phyloP scores from a whole-genome alignment of 768 basidiomycete species.

The Boletellus emodensis region DNA sequence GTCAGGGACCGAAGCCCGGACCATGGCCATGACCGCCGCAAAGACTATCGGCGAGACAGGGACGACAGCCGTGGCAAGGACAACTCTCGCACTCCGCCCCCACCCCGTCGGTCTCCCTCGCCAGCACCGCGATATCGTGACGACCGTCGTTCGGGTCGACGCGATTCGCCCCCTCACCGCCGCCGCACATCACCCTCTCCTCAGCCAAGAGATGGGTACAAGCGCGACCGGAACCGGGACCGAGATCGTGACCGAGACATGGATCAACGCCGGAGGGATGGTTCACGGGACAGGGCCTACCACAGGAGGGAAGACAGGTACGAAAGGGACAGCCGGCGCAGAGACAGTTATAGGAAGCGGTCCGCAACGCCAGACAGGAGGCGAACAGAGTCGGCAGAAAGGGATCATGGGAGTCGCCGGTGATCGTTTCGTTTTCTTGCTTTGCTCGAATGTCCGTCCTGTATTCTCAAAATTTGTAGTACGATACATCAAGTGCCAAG shows the following conservation, averaged over 20 bases:
- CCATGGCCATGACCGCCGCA: constrained; percentile 18
- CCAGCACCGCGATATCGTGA: constrained; percentile 26
- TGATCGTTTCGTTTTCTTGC: constrained; percentile 10
- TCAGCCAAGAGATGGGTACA: constrained; percentile 16
- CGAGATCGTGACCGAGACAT: constrained; percentile 19
- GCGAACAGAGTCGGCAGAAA: constrained; percentile 22
- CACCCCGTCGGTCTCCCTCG: constrained; percentile 27
- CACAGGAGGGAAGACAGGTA: constrained; percentile 20
- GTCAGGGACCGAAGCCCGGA: constrained; percentile 24
- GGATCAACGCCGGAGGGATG: constrained; percentile 25
- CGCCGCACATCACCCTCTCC: constrained; percentile 22
- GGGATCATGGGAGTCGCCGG: constrained; percentile 18
- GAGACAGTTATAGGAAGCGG: constrained; percentile 16
- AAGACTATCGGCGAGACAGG: constrained; percentile 3
- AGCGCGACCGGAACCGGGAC: constrained; percentile 18
- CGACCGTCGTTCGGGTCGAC: constrained; percentile 19
- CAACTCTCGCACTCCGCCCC: constrained; percentile 34
- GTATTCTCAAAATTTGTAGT: neutral
- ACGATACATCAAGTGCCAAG: neutral
- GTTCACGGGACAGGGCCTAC: constrained; percentile 22
- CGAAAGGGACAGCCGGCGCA: constrained; percentile 21
- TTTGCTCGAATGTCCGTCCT: constrained; percentile 1
- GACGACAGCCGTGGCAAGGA: constrained; percentile 23
- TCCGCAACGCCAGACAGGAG: constrained; percentile 27
- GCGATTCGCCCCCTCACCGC: constrained; percentile 24